Evolutionary conservation across 306 rosid genomes (phyloP), one percentile per base, ranked within the genome.

Genomic region (Malus orientalis): DNA sequence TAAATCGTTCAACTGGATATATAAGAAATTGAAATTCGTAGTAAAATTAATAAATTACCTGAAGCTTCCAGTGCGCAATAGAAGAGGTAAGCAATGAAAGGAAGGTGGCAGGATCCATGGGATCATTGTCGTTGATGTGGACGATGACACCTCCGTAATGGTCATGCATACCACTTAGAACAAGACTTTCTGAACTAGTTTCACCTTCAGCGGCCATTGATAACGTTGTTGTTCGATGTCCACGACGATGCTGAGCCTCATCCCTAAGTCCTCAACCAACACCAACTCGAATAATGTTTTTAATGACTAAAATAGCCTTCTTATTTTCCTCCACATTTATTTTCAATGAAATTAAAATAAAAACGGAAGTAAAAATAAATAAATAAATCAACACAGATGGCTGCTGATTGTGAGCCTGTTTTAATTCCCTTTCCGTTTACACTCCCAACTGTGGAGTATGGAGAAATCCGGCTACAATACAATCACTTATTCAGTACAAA

Each of bases 131-230:
- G 3, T 12, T 55, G 49, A 33, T 55, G 30, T 55, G 51, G 51
- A 71, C 65, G 65, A 71, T 13, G 27, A 71, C 75, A 13, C 75
- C 75, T 20, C 32, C 75, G 65, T 71, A 71, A 18, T 7, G 65
- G n/a, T 71, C 75, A 55, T 54, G 3, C 47, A 18, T n/a, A 71
- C 51, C 65, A 42, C 45, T 42, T 42, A 42, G 45, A 25, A 23
- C 18, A 19, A 60, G 65, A 11, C 14, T 30, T 30, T 59, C 25
- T 23, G 32, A 18, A n/a, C 61, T 20, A 8, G 27, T 57, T 57
- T 23, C 65, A 60, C 65, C 4, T 25, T 60, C 65, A 3, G 18
- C 65, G 33, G 65, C 36, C 65, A 60, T 60, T 7, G 30, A 23
- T 5, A 11, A 4, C n/a, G 27, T 20, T 57, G 62, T 51, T 11